Percentiles rank a stretch among this genome's conserved stretches.
These are phyloP conservation scores for Heliocybe sulcata DNA, from an alignment of 1,284 basidiomycete species.

Conservation along the genomic window DNA sequence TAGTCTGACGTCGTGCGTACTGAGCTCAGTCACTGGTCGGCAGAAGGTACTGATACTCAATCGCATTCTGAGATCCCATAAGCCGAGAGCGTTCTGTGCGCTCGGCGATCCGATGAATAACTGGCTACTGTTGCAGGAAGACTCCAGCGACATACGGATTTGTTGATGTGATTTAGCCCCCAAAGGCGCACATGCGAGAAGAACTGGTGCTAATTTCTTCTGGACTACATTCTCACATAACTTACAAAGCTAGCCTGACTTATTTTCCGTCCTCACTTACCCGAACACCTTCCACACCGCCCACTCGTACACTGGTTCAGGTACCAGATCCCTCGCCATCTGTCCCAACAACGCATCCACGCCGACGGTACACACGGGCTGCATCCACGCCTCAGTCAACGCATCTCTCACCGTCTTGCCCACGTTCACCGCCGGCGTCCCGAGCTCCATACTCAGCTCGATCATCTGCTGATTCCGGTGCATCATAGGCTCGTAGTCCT, in stretches of 20 bases:
- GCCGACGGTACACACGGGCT: not conserved
- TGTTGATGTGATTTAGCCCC: too few species aligned
- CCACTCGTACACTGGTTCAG: not conserved
- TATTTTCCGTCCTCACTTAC: not conserved
- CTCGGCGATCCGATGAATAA: too few species aligned
- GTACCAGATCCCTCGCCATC: not conserved
- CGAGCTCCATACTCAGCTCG: not conserved
- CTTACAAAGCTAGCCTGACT: not conserved
- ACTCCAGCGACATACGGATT: too few species aligned
- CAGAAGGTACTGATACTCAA: too few species aligned
- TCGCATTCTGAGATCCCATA: too few species aligned
- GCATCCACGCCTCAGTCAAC: not conserved
- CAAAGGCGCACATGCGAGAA: too few species aligned
- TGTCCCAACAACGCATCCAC: not conserved
- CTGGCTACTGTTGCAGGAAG: too few species aligned
- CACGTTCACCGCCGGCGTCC: not conserved
- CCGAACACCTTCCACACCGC: not conserved
- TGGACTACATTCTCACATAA: not conserved
- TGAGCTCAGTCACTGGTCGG: too few species aligned
- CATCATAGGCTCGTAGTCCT: not conserved
- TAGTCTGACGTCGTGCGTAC: too few species aligned
- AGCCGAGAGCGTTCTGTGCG: too few species aligned
- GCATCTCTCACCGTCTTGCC: not conserved
- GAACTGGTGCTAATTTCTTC: too few species aligned
- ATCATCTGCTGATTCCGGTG: not conserved